Evolutionary conservation across 345 rosid genomes (phyloP).

Genomic region (Eucalyptus globulus): DNA sequence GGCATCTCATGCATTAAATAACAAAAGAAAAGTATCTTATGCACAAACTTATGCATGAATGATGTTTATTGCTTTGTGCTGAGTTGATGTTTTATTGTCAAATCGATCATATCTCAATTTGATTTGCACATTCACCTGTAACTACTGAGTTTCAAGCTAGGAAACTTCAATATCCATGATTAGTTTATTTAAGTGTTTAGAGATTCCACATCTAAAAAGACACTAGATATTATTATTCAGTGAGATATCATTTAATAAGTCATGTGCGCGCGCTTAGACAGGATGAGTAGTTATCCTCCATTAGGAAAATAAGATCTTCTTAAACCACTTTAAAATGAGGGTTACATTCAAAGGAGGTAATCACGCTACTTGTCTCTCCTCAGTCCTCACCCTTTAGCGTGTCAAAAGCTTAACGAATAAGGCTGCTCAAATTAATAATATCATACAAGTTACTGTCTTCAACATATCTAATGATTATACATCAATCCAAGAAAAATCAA

Average conservation of each 20-base stretch:
- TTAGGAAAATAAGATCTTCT: background rate
- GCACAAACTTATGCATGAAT: background rate
- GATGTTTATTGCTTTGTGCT: background rate
- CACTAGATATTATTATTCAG: background rate
- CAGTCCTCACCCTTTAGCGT: background rate
- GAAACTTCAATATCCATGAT: background rate
- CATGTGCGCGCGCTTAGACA: background rate
- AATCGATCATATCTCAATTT: background rate
- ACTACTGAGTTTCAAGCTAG: background rate
- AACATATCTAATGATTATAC: background rate
- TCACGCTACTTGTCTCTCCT: background rate
- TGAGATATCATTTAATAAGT: background rate
- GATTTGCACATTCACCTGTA: rapidly evolving
- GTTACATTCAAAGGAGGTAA: background rate
- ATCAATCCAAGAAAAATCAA: background rate
- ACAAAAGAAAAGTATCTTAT: background rate
- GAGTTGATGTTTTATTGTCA: background rate
- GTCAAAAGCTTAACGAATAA: background rate
- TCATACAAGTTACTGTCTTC: background rate
- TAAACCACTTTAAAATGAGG: background rate
- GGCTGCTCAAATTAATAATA: background rate
- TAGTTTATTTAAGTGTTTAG: background rate
- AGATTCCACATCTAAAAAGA: background rate
- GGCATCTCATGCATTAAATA: background rate
- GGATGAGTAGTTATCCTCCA: background rate